phyloP scores from a whole-genome alignment of 2,329 filamentous ascomycete genomes.

The Penicillium vulpinum region DNA sequence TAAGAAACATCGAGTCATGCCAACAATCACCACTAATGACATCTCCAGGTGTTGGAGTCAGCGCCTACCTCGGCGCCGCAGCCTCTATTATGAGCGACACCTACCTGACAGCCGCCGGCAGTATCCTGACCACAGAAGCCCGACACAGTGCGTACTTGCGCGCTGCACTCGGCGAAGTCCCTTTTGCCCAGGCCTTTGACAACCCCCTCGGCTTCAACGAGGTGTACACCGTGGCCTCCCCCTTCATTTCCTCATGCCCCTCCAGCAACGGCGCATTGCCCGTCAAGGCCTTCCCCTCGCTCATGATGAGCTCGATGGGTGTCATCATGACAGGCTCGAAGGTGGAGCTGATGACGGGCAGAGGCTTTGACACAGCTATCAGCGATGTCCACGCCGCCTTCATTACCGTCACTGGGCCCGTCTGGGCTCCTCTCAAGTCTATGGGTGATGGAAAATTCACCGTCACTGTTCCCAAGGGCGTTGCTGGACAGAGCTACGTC shows the following conservation, averaged over 20 bases:
- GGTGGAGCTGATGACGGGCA: slow-evolving; percentile 27
- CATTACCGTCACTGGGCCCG: slow-evolving; percentile 25
- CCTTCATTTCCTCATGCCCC: slow-evolving; percentile 62
- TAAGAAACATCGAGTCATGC: not conserved
- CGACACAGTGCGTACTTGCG: slow-evolving; percentile 65
- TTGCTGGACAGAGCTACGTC: slow-evolving; percentile 32
- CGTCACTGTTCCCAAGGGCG: slow-evolving; percentile 24
- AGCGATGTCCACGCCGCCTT: slow-evolving; percentile 21
- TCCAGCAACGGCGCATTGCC: slow-evolving; percentile 56
- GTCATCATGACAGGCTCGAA: slow-evolving; percentile 19
- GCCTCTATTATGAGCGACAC: slow-evolving; percentile 57
- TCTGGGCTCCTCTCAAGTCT: slow-evolving; percentile 15
- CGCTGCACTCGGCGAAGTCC: slow-evolving; percentile 47
- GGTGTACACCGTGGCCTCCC: slow-evolving; percentile 65
- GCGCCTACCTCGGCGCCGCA: slow-evolving; percentile 64
- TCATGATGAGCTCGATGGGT: slow-evolving; percentile 31
- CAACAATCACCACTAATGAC: not conserved
- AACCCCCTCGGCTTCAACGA: slow-evolving; percentile 58
- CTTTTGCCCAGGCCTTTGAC: slow-evolving; percentile 63
- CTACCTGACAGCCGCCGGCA: slow-evolving; percentile 62
- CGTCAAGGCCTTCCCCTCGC: slow-evolving; percentile 60
- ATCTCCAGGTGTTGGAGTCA: slow-evolving; percentile 51
- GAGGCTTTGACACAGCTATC: slow-evolving; percentile 24
- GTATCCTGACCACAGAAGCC: slow-evolving; percentile 65
- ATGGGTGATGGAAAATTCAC: slow-evolving; percentile 18